phyloP scores from a whole-genome alignment of 2,329 filamentous ascomycete genomes.

The Thermoascus crustaceus region DNA sequence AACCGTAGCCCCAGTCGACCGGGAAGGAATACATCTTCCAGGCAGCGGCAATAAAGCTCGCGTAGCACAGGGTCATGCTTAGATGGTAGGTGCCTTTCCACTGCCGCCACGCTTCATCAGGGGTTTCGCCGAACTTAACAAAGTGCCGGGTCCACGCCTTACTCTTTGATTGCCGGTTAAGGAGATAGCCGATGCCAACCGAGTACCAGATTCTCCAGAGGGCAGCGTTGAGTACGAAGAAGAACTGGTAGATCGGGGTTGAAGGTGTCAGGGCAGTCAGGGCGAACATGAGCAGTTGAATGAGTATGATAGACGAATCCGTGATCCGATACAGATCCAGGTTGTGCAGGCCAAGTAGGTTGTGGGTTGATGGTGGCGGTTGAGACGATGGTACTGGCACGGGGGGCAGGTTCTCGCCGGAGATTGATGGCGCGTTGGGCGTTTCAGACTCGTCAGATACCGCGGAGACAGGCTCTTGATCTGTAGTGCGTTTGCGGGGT shows the following conservation, averaged over 20 bases:
- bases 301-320: conserved; percentile 69
- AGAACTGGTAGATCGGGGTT: conserved; percentile 62
- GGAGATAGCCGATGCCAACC: conserved; percentile 73
- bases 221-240: conserved; percentile 75
- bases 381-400: conserved; percentile 36
- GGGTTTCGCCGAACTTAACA: conserved; percentile 87
- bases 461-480: conserved; percentile 21
- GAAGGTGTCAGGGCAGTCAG: conserved; percentile 70
- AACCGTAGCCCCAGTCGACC: conserved; percentile 76
- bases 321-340: conserved; percentile 82
- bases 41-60: conserved; percentile 78
- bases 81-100: conserved; percentile 97
- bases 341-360: conserved; percentile 73
- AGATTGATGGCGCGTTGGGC: conserved; percentile 24
- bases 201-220: conserved; percentile 89
- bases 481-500: conserved; percentile 49
- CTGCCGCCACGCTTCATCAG: conserved; percentile 88
- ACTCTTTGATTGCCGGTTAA: conserved; percentile 76
- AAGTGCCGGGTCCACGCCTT: conserved; percentile 98
- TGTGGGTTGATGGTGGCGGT: conserved; percentile 64
- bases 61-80: conserved; percentile 82
- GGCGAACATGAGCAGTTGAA: conserved; percentile 66
- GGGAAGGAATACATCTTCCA: conserved; percentile 97
- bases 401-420: conserved; percentile 30
- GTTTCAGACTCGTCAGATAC: conserved; percentile 23